Evolutionary conservation across 139 green algal genomes (phyloP).

Genomic region (Tetradesmus lagerheimii): DNA sequence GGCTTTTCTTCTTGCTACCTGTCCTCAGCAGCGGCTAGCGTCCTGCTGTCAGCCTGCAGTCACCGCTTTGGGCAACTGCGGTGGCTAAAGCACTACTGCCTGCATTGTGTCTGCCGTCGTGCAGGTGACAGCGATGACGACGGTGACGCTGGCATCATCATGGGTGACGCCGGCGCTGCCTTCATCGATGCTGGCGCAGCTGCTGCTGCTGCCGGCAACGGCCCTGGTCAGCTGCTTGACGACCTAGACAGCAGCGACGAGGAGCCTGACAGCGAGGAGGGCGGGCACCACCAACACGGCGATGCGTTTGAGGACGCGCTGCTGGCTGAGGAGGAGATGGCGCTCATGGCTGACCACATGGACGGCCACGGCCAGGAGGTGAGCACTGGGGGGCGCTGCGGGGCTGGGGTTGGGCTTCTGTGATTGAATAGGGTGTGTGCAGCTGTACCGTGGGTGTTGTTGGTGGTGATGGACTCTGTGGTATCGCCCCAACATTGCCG

Average conservation of each 20-base stretch:
- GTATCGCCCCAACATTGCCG: too few relatives aligned
- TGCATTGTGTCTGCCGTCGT: not conserved
- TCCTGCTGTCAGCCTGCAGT: not conserved
- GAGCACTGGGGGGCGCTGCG: not conserved
- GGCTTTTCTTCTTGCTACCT: too few relatives aligned
- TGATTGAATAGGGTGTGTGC: too few relatives aligned
- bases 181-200: not conserved
- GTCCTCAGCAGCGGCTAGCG: too few relatives aligned
- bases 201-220: not conserved
- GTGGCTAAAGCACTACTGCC: not conserved
- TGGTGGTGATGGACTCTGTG: too few relatives aligned
- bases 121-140: not conserved
- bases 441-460: too few relatives aligned
- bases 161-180: not conserved
- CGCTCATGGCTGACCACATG: not conserved
- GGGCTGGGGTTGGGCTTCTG: too few relatives aligned
- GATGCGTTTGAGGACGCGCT: not conserved
- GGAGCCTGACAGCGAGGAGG: constrained; percentile 16
- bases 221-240: not conserved
- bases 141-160: not conserved
- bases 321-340: constrained; percentile 30
- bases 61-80: not conserved
- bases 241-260: constrained; percentile 3
- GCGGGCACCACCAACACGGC: constrained; percentile 27
- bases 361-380: not conserved